Evolutionary conservation across 129 eudicot species (phyloP), one percentile per base, ranked within the genome.

Genomic region (Arctium minus): DNA sequence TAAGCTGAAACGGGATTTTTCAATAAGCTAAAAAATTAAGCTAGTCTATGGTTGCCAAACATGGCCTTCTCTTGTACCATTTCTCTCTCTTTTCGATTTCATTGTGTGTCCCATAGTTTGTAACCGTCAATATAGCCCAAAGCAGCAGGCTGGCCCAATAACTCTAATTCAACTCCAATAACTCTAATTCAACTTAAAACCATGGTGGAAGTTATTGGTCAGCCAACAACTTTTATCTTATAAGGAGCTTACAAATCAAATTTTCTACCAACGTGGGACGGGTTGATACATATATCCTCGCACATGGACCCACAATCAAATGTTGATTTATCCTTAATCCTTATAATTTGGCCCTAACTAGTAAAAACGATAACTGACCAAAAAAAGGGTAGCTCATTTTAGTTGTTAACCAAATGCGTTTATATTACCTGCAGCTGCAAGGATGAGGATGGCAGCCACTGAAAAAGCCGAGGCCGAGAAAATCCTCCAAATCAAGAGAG

Each of bases 401-500:
- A 75, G n/a, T 29, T 30, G 67, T 29, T 40, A 22, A 79, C 38
- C 9, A 5, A 67, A 18, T 13, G 18, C 8, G 3, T 62, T 46
- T 3, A 22, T 72, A 17, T 60, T 60, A 60, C 38, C 75, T 86
- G 40, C 91, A 93, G 97, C 97, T 89, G 94, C 97, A 72, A 88
- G 97, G 80, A 30, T 93, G 81, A 88, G 97, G 82, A 75, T 88
- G 90, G 97, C 97, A 29, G 94, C 96, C 35, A 89, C 85, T 79
- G 97, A 93, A 70, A 93, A 93, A 85, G 97, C 97, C 0, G 97
- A 93, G 81, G 97, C 97, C 18, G 97, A 93, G 83, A 93, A 93
- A 72, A 91, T 93, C 12, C 81, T 93, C 32, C 97, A 93, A 78
- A 93, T 93, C 13, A 93, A 93, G 86, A 79, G 93, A 70, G 97